phyloP scores from a whole-genome alignment of 169 alveolate species.

The Babesia sp. region DNA sequence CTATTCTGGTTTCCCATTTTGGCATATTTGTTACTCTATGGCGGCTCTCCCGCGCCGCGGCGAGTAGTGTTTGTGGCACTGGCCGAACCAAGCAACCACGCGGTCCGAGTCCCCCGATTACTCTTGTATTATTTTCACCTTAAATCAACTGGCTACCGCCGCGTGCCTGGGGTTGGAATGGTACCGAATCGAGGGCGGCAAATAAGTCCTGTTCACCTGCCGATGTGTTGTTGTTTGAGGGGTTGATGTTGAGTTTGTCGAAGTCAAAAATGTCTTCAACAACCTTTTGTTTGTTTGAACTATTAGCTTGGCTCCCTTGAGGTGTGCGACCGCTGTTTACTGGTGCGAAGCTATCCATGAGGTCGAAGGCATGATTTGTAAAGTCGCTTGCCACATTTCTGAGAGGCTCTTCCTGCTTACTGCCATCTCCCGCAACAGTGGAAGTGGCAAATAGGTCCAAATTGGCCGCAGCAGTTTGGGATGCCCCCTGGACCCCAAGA shows the following conservation, averaged over 20 bases:
- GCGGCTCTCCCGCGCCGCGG: neutral
- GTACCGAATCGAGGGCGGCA: constrained; percentile 19
- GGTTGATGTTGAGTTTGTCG: constrained; percentile 7
- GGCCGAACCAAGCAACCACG: constrained; percentile 15
- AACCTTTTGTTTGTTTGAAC: neutral
- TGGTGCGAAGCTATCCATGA: constrained; percentile 45
- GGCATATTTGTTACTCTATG: neutral
- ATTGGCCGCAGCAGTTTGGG: neutral
- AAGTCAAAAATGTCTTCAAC: constrained; percentile 31
- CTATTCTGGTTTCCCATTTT: constrained; percentile 32
- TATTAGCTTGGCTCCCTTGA: neutral
- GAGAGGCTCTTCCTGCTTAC: neutral
- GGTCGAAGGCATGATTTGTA: constrained; percentile 29
- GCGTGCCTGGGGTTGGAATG: constrained; percentile 38
- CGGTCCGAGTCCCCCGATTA: neutral
- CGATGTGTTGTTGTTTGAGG: neutral
- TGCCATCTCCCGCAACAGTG: neutral
- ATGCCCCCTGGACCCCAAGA: neutral
- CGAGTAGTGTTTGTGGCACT: neutral
- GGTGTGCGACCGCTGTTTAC: constrained; percentile 33
- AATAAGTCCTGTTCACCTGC: constrained; percentile 15
- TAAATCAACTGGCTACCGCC: constrained; percentile 3
- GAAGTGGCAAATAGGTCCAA: constrained; percentile 10
- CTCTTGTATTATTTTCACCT: neutral
- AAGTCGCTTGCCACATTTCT: constrained; percentile 25